Evolutionary conservation across 192 early-diverging fungal species (phyloP).

Genomic region (Mortierella antarctica): DNA sequence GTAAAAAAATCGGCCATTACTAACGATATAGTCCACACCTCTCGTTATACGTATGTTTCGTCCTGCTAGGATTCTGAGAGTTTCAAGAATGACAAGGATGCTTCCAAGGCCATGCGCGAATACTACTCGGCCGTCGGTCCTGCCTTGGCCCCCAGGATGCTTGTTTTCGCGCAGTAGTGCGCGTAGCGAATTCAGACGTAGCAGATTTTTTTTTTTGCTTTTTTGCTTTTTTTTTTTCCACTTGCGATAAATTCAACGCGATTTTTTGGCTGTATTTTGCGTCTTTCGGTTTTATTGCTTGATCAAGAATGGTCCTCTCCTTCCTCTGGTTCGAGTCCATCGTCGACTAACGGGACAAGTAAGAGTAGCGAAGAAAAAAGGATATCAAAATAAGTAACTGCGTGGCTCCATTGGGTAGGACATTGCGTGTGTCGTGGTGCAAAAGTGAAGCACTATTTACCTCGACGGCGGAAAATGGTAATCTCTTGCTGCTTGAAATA

Average conservation of each 20-base stretch:
- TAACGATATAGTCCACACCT: not conserved
- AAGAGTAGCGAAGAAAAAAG: not conserved
- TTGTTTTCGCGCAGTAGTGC: conserved; percentile 30
- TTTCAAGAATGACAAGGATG: conserved; percentile 23
- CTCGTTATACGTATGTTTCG: too few relatives aligned
- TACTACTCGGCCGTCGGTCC: conserved; percentile 45
- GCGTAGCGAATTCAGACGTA: not conserved
- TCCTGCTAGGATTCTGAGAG: conserved; percentile 22
- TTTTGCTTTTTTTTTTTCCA: not conserved
- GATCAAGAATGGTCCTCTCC: conserved; percentile 12
- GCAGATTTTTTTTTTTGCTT: conserved; percentile 8
- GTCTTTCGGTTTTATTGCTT: not conserved
- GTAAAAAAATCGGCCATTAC: not conserved
- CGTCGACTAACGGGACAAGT: conserved; percentile 17
- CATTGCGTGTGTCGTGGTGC: too few relatives aligned
- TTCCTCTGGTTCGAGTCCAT: conserved; percentile 37
- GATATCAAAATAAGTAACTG: not conserved
- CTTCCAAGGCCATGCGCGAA: conserved; percentile 37
- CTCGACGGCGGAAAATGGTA: conserved; percentile 77
- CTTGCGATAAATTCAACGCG: not conserved
- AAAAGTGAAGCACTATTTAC: conserved; percentile 22
- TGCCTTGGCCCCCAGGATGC: conserved; percentile 30
- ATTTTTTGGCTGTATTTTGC: not conserved
- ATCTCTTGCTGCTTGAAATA: conserved; percentile 99
- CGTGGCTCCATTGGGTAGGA: too few relatives aligned